These are phyloP conservation scores for Euphorbia schlechtendalii DNA, from an alignment of 441 rosid genomes.

Conservation along the genomic window DNA sequence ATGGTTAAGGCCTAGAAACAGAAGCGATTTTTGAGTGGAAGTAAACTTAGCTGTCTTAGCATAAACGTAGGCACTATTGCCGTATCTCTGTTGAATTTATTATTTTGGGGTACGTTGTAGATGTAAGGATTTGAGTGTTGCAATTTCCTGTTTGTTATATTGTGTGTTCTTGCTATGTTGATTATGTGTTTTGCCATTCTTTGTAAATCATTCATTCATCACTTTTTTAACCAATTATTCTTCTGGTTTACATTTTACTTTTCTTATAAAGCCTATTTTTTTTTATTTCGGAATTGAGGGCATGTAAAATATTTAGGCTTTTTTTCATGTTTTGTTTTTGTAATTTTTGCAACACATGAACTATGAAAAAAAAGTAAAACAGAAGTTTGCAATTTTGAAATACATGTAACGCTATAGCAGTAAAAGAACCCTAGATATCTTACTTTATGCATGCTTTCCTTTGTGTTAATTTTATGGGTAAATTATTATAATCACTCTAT, in stretches of 20 bases:
- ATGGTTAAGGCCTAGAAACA: background rate
- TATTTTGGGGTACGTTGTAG: slow-evolving; percentile 17
- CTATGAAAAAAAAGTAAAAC: no score
- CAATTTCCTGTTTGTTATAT: background rate
- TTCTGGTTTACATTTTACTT: background rate
- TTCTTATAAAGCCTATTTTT: no score
- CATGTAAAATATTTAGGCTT: no score
- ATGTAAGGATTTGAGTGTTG: background rate
- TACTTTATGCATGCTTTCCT: no score
- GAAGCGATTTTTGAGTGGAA: slow-evolving; percentile 12
- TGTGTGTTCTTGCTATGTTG: slow-evolving; percentile 1
- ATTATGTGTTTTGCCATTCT: background rate
- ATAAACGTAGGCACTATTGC: background rate
- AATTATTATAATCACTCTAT: no score
- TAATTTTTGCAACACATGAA: no score
- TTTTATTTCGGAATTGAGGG: no score
- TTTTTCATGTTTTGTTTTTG: no score
- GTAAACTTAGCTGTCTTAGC: background rate
- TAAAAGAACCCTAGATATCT: no score
- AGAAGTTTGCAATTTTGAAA: no score
- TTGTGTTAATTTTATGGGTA: no score
- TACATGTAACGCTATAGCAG: no score
- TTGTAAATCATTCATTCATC: background rate
- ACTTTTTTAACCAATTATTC: background rate
- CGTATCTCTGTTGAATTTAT: background rate